Base-by-base conservation (phyloP, 192 early-diverging fungal species). In the Coemansia sp. region DNA sequence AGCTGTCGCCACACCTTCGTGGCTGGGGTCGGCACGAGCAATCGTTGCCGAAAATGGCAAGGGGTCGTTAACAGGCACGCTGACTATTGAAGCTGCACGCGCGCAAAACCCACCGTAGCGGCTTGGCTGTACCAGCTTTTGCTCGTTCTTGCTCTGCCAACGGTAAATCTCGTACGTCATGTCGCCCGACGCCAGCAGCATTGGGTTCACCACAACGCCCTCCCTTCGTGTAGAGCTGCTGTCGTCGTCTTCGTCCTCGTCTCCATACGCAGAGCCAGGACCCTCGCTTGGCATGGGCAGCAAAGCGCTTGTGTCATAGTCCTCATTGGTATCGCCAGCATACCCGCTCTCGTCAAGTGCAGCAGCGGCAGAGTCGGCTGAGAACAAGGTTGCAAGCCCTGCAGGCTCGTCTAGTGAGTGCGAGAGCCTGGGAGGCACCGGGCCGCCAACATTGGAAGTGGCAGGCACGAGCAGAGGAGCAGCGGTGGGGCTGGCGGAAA, bases 141-240 rank as follows among this genome's bases (percentile, higher is more conserved):
- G 46, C 36, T 87, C 85, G 34, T 86, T 67, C 46, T 88, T 83
- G 34, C 88, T 83, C 15, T 87, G 83, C 91, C 92, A 95, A 72
- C 94, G 90, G 77, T 97, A 97, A 57, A 97, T 90, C 69, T 93
- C 89, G 48, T 90, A 85, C 3, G 93, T 93, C 53, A 88, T 88
- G 61, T 90, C 88, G 38, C 89, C 92, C 18, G 88, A 87, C 12
- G 84, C 81, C 40, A 92, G 61, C 54, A 83, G 70, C 56, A 86
- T 74, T 18, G 78, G 73, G 37, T 83, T 76, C 39, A 53, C 70
- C 24, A 74, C 67, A 39, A 74, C 53, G 27, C 21, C 57, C 24
- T 22, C 68, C 32, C 40, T 38, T 18, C 56, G 54, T 24, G 56
- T 72, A 44, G 3, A 14, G 36, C 41, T 32, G 32, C 41, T 35